phyloP scores from a whole-genome alignment of 2,329 filamentous ascomycete genomes.

The Pseudocercospora pini-densiflorae region DNA sequence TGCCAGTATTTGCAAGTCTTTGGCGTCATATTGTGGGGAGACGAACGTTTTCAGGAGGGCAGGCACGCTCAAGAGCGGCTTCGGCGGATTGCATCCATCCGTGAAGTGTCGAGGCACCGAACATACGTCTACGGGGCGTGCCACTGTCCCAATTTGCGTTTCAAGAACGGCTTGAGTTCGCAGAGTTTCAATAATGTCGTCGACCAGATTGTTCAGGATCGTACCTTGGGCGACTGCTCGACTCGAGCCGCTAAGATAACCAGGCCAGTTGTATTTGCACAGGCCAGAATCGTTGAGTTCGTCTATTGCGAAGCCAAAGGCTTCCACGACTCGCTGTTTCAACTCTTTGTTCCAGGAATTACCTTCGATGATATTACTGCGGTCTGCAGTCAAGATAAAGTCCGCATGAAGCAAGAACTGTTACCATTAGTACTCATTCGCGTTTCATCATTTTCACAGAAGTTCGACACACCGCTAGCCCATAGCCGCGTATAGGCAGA shows the following conservation, averaged over 20 bases:
- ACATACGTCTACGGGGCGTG: not conserved
- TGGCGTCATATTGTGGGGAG: not conserved
- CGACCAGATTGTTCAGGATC: not conserved
- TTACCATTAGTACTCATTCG: too few species aligned
- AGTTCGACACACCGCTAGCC: slow-evolving; percentile 16
- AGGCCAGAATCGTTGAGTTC: not conserved
- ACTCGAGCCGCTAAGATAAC: not conserved
- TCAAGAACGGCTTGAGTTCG: not conserved
- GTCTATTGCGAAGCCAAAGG: not conserved
- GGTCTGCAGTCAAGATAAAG: slow-evolving; percentile 24
- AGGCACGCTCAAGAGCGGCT: not conserved
- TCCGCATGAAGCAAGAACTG: slow-evolving; percentile 31
- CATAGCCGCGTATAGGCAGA: slow-evolving; percentile 33
- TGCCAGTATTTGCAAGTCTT: not conserved
- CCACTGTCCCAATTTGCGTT: not conserved
- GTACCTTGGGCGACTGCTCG: not conserved
- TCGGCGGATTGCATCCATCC: not conserved
- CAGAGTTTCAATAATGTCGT: not conserved
- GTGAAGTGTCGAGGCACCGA: not conserved
- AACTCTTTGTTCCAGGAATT: not conserved
- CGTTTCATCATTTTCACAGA: too few species aligned
- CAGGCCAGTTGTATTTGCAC: not conserved
- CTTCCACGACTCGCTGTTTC: not conserved
- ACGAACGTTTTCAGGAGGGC: not conserved
- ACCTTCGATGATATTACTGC: not conserved